A percentile compares a stretch with the other conserved stretches of the same genome.
Conservation (phyloP, 1,139 yeast species). For the Scheffersomyces stambukii region DNA sequence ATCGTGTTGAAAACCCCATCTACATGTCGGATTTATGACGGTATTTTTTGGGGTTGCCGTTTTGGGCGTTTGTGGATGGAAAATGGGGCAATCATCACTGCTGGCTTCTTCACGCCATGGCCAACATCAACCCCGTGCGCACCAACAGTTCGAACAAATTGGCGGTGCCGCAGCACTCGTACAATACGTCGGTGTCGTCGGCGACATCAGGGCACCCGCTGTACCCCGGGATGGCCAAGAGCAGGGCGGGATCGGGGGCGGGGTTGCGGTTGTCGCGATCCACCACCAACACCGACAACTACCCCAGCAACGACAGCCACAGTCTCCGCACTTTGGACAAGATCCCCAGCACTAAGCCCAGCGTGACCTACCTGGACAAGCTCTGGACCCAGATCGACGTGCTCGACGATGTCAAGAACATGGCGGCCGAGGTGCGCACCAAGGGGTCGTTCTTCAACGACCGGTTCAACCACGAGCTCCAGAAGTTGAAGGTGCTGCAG, state of each 20-base stretch:
- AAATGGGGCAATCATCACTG: too few species aligned
- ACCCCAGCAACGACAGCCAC: conserved; percentile 16
- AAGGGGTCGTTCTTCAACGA: conserved; percentile 61
- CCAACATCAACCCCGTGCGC: conserved; percentile 4
- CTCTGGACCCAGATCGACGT: conserved; percentile 89
- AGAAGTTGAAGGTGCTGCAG: conserved; percentile 57
- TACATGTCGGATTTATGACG: too few species aligned
- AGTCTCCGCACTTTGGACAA: conserved; percentile 39
- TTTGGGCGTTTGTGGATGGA: too few species aligned
- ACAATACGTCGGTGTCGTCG: conserved; percentile 11
- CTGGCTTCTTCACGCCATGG: too few species aligned
- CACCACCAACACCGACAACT: conserved; percentile 20
- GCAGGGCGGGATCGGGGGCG: conserved; percentile 14
- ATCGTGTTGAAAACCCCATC: too few species aligned
- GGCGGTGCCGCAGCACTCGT: conserved; percentile 11
- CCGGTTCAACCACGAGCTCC: conserved; percentile 54
- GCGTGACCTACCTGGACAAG: conserved; percentile 61
- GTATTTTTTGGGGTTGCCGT: too few species aligned
- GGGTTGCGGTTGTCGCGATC: conserved; percentile 21
- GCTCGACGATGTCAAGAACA: conserved; percentile 69
- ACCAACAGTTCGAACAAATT: conserved; percentile 6
- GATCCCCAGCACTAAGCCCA: conserved; percentile 46
- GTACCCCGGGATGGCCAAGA: conserved; percentile 1
- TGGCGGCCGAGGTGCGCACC: conserved; percentile 53
- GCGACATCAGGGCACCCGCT: conserved; percentile 5